Base-by-base conservation (phyloP, 176 grass and related monocot species). In the Zoysia japonica region DNA sequence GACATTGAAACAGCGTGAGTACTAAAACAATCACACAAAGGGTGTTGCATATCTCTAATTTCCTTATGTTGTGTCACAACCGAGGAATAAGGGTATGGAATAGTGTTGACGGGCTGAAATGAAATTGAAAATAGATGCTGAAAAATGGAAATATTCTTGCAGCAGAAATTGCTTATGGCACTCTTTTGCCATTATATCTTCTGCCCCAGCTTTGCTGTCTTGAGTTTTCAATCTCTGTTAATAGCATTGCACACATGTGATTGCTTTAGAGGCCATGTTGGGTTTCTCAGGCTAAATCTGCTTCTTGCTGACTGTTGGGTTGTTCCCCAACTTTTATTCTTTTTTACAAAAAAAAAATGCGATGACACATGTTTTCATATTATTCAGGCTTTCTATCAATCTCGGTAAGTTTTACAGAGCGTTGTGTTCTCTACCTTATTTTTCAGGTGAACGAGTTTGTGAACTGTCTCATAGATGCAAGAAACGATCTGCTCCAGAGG, bases 401-500 rank as follows among this genome's bases (percentile, higher is more conserved):
- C 50, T 53, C 9, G 7, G 42, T 15, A 7, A 68, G 41, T 37
- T 66, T 82, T 42, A 67, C 54, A 54, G 65, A 66, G 68, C 19
- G 73, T 9, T 41, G 45, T 69, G 17, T 35, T 72, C 17, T 71
- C 51, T 75, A 64, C 39, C 57, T 75, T 75, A 38, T 57, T 56
- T 72, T 97, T 84, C 75, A 98, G 92, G 86, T 98, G 49, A 75
- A 62, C 8, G 83, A 98, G 55, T 98, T 95, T 61, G 77, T 98
- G 78, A 83, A 77, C 57, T 84, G 90, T 74, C 84, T 98, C 28
- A 66, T 88, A 73, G 92, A 95, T 40, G 96, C 96, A 74, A 98
- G 90, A 87, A 89, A 92, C 9, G 92, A 98, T 71, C 72, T 98
- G 61, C 86, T 89, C 47, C 90, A 92, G 46, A 95, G 89, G 96